Percentiles rank a stretch among this genome's conserved stretches.
These are phyloP conservation scores for Beverwykella pulmonaria DNA, from an alignment of 495 filamentous ascomycete genomes.

Conservation along the genomic window DNA sequence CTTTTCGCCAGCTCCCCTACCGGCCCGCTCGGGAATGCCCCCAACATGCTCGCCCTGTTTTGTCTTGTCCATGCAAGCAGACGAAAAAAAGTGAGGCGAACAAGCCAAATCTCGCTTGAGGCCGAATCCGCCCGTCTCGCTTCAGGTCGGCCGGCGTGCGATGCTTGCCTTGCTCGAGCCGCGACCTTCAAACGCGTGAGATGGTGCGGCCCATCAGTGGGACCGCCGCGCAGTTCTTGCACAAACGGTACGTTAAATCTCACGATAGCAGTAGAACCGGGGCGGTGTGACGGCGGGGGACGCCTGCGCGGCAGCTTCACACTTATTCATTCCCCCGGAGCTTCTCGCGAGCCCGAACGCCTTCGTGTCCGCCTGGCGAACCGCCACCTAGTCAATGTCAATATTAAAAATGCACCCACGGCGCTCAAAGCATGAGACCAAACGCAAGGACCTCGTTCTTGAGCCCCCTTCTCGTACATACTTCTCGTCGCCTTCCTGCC, in stretches of 20 bases:
- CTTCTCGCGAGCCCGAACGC: neutral
- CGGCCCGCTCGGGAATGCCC: neutral
- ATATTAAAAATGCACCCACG: neutral
- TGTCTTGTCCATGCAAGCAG: neutral
- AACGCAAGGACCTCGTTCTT: constrained; percentile 22
- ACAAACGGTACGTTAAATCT: neutral
- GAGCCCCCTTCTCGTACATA: neutral
- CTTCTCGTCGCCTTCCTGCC: neutral
- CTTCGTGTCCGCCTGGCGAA: neutral
- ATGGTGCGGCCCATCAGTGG: too few species aligned
- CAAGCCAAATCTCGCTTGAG: constrained; percentile 8
- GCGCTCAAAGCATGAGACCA: neutral
- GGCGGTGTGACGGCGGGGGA: constrained; percentile 14
- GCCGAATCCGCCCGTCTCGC: neutral
- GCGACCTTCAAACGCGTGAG: too few species aligned
- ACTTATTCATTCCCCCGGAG: neutral
- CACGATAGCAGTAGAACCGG: neutral
- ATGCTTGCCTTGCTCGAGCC: too few species aligned
- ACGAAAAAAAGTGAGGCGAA: constrained; percentile 3
- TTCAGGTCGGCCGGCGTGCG: neutral
- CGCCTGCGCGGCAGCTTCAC: constrained; percentile 6
- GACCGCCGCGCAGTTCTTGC: too few species aligned
- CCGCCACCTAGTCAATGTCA: neutral
- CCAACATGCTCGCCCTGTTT: constrained; percentile 8
- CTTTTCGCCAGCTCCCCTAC: neutral